These are phyloP conservation scores for Yamadazyma conglobata DNA, from an alignment of 1,139 yeast species.

Conservation along the genomic window DNA sequence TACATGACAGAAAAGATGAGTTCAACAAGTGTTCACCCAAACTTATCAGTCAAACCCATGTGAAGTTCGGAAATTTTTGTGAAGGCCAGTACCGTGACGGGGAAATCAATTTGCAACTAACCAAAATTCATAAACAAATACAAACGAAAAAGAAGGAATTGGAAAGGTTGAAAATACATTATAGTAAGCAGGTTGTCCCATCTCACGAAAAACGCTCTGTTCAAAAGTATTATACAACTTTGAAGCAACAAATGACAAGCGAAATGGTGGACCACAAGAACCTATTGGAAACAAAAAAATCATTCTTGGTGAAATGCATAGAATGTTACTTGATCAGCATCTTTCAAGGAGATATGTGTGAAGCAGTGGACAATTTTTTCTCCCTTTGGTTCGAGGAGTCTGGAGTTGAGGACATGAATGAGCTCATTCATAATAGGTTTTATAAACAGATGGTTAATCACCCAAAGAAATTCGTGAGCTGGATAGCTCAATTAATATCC, in stretches of 20 bases:
- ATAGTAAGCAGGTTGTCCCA: constrained; percentile 34
- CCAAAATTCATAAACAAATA: constrained; percentile 37
- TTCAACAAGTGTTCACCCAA: constrained; percentile 4
- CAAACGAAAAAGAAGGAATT: constrained; percentile 41
- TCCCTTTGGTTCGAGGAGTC: constrained; percentile 81
- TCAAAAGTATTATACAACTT: constrained; percentile 45
- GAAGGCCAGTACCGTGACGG: constrained; percentile 57
- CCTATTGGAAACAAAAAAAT: constrained; percentile 32
- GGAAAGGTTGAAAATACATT: constrained; percentile 44
- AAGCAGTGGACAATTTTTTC: constrained; percentile 72
- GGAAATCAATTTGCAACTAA: constrained; percentile 42
- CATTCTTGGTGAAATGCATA: constrained; percentile 55
- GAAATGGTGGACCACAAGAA: constrained; percentile 48
- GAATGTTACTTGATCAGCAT: constrained; percentile 58
- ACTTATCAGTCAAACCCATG: constrained; percentile 5
- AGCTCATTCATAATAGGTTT: constrained; percentile 28
- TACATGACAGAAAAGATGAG: constrained; percentile 17
- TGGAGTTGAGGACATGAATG: constrained; percentile 37
- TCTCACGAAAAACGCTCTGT: constrained; percentile 45
- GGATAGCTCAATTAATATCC: constrained; percentile 84
- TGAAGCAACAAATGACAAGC: constrained; percentile 44
- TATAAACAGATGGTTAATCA: constrained; percentile 41
- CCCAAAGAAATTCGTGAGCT: constrained; percentile 57
- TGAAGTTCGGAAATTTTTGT: constrained; percentile 66
- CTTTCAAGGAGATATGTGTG: constrained; percentile 46